Conservation (phyloP, 2,329 filamentous ascomycete genomes). For the Aspergillus phoenicis region DNA sequence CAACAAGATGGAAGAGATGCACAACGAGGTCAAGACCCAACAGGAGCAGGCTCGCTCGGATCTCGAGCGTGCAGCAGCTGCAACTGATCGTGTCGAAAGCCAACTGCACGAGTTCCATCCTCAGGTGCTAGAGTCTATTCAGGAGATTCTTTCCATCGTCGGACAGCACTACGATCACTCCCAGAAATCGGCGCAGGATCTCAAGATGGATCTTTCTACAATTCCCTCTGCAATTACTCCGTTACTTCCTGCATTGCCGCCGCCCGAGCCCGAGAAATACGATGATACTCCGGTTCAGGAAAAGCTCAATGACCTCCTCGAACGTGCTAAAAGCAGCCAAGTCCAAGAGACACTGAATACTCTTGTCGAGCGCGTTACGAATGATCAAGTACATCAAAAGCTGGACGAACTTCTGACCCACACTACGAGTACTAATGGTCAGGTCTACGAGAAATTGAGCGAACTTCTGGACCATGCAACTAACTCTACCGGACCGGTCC, state of each 20-base stretch:
- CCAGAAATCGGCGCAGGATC: slow-evolving; percentile 66
- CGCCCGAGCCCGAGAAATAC: slow-evolving; percentile 60
- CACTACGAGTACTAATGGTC: slow-evolving; percentile 33
- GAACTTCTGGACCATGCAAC: slow-evolving; percentile 44
- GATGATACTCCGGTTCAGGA: slow-evolving; percentile 62
- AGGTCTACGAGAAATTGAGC: slow-evolving; percentile 62
- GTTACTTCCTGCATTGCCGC: slow-evolving; percentile 56
- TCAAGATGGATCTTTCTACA: slow-evolving; percentile 58
- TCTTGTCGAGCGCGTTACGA: slow-evolving; percentile 52
- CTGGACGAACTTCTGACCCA: slow-evolving; percentile 50
- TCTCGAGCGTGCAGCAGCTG: slow-evolving; percentile 71
- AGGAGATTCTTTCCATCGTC: slow-evolving; percentile 80
- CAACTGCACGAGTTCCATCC: slow-evolving; percentile 83
- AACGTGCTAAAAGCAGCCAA: slow-evolving; percentile 49
- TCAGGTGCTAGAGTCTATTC: slow-evolving; percentile 81
- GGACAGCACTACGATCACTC: slow-evolving; percentile 88
- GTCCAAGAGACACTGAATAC: slow-evolving; percentile 62
- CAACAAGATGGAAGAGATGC: slow-evolving; percentile 70
- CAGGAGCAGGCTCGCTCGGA: slow-evolving; percentile 83
- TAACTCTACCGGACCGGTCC: slow-evolving; percentile 32
- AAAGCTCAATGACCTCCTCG: slow-evolving; percentile 56
- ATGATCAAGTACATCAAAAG: slow-evolving; percentile 60
- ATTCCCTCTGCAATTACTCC: slow-evolving; percentile 57
- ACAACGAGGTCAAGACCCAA: slow-evolving; percentile 72
- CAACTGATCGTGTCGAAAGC: slow-evolving; percentile 74